Base-by-base conservation (phyloP, 2,329 filamentous ascomycete genomes). In the Drechslerella stenobrocha region DNA sequence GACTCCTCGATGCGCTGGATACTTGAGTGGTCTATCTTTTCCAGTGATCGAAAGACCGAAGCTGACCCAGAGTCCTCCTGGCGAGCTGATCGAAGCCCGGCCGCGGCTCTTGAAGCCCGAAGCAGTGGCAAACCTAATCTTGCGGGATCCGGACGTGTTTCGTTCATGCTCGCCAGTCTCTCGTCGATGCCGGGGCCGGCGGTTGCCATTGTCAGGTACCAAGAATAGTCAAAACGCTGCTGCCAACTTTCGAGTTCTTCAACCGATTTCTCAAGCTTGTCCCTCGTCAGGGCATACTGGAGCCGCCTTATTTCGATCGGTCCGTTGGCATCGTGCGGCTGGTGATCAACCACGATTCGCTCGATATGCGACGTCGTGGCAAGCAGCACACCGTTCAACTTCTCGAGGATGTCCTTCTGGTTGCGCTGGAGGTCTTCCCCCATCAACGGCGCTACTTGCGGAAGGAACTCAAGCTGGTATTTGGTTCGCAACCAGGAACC, bases 241-340 rank as follows among this genome's bases (percentile, higher is more conserved):
- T 76, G 74, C 76, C 76, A 77, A 20, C 47, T 65, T 26, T 74
- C 73, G 1, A 77, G 47, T 3, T 74, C 76, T 34, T 71, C 65
- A 46, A 78, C 75, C 1, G 65, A 55, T 34, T 71, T 70, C 24
- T 74, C 71, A 3, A 76, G 65, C 20, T 66, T 60, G 23, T 52
- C 69, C 52, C 65, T 74, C 70, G 50, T 56, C 22, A 64, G 56
- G 23, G 56, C 40, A 72, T 52, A 35, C 59, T 52, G 47, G 58
- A 55, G 65, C 66, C 73, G 58, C 59, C 72, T 44, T 15, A 61
- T 46, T 58, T 71, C 44, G 61, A 72, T 3, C 70, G 42, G 15
- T 52, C 32, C 30, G 48, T 40, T 46, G 15, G 18, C 23, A 32
- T 40, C 64, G 42, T 48, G 9, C 2, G 37, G 22, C 4, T 20